A percentile compares a stretch with the other conserved stretches of the same genome.
phyloP scores from a whole-genome alignment of 495 filamentous ascomycete genomes.

The Aspergillus taichungensis region DNA sequence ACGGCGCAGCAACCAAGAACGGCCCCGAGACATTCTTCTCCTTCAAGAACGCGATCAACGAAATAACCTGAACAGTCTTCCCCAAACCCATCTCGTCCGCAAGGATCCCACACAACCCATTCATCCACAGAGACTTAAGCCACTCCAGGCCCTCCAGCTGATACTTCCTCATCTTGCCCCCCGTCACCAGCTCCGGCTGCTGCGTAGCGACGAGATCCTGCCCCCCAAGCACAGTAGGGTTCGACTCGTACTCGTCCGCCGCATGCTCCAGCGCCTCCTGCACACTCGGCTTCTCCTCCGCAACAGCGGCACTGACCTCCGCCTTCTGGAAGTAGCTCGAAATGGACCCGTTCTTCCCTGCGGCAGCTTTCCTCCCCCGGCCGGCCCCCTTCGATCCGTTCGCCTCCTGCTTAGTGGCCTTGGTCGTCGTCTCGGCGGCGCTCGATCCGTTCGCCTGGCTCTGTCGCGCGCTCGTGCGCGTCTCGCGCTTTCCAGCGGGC shows the following conservation, averaged over 20 bases:
- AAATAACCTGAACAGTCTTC: conserved; percentile 92
- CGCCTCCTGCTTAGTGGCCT: conserved; percentile 4
- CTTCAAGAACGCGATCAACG: conserved; percentile 78
- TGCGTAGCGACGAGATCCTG: conserved; percentile 71
- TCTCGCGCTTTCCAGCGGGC: conserved; percentile 17
- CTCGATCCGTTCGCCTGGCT: conserved; percentile 19
- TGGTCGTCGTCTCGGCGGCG: conserved; percentile 10
- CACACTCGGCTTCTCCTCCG: conserved; percentile 42
- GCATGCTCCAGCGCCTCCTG: conserved; percentile 47
- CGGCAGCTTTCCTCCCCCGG: conserved; percentile 23
- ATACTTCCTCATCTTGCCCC: conserved; percentile 87
- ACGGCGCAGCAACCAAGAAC: conserved; percentile 79
- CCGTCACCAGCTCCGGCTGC: conserved; percentile 76
- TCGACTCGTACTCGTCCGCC: conserved; percentile 46
- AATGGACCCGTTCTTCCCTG: conserved; percentile 33
- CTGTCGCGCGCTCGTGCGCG: conserved; percentile 26
- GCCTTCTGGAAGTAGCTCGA: conserved; percentile 51
- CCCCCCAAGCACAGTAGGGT: conserved; percentile 57
- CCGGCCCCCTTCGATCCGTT: conserved; percentile 17
- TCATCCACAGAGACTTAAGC: conserved; percentile 80
- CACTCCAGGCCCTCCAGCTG: conserved; percentile 92
- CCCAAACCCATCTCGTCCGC: conserved; percentile 98
- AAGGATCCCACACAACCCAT: conserved; percentile 88
- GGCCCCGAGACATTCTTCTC: conserved; percentile 82
- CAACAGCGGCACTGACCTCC: conserved; percentile 42